Evolutionary conservation across 164 flowering plant species (phyloP).

Genomic region (Aristolochia fimbriata): DNA sequence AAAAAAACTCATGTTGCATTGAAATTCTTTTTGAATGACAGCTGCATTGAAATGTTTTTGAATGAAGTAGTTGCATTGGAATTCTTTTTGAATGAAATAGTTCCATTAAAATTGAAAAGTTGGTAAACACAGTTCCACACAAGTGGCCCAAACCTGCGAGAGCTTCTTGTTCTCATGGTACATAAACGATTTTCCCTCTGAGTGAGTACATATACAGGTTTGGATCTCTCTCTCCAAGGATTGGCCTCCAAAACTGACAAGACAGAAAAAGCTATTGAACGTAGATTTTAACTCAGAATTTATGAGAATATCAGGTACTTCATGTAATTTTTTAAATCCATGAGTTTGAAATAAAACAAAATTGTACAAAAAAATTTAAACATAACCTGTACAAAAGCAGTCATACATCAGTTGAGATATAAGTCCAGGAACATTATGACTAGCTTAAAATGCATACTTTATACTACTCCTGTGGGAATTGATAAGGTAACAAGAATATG

Average conservation of each 20-base stretch:
- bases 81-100: too few relatives aligned
- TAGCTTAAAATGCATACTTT: too few relatives aligned
- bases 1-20: background rate
- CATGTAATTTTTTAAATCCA: background rate
- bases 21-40: too few relatives aligned
- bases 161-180: constrained; percentile 94
- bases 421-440: too few relatives aligned
- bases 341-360: background rate
- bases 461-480: too few relatives aligned
- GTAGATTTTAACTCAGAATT: background rate
- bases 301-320: background rate
- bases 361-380: background rate
- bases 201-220: constrained; percentile 90
- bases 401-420: background rate
- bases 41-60: too few relatives aligned
- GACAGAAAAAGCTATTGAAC: background rate
- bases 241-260: constrained; percentile 73
- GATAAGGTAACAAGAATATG: too few relatives aligned
- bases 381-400: background rate
- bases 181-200: constrained; percentile 81
- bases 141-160: constrained; percentile 51
- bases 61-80: too few relatives aligned
- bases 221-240: constrained; percentile 85
- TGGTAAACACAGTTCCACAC: background rate
- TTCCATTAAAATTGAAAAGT: background rate